Conservation (phyloP, 768 basidiomycete species). For the Amanita pallidorosea region DNA sequence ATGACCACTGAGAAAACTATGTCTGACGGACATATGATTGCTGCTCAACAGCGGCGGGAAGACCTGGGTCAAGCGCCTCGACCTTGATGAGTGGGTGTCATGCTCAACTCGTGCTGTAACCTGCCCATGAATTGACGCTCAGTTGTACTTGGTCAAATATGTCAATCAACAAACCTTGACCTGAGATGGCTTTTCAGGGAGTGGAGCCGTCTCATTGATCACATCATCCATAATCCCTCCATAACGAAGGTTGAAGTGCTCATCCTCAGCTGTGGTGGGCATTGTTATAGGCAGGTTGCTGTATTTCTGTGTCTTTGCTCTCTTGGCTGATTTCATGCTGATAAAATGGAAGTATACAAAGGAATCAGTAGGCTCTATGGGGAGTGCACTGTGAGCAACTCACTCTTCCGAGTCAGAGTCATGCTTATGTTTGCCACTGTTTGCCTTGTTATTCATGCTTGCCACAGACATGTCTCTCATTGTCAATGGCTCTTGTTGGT, state of each 20-base stretch:
- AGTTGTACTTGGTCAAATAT: neutral
- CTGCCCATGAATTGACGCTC: neutral
- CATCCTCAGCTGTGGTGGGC: neutral
- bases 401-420: neutral
- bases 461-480: neutral
- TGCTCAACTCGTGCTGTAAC: neutral
- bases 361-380: neutral
- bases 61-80: neutral
- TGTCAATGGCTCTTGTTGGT: neutral
- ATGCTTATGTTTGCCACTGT: neutral
- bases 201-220: neutral
- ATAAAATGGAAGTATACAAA: neutral
- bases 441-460: neutral
- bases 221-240: neutral
- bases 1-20: no score
- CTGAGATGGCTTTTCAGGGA: neutral
- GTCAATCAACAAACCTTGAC: neutral
- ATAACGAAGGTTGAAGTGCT: neutral
- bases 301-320: neutral
- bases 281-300: neutral
- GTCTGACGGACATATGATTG: no score
- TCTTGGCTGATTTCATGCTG: neutral
- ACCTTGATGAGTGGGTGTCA: neutral
- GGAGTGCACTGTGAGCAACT: neutral
- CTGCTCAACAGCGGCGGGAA: no score